Evolutionary conservation across 805 yeast genomes (phyloP).

Genomic region (Saccharomycopsis lassenensis): DNA sequence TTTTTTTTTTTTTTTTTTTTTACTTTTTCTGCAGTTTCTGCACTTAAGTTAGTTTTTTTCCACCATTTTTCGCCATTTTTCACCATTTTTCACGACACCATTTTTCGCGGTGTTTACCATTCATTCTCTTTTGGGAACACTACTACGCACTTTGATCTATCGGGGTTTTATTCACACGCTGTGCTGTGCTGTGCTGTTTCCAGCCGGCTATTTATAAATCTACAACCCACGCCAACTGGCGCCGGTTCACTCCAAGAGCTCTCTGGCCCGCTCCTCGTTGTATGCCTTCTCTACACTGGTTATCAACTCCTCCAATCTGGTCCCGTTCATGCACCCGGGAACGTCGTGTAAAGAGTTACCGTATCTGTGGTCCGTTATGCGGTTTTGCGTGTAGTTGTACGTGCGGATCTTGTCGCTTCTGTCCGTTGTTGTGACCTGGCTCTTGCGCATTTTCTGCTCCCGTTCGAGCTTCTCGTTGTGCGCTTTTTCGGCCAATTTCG

Average conservation of each 20-base stretch:
- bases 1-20: no score
- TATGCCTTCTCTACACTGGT: constrained; percentile 40
- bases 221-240: no score
- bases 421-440: constrained; percentile 82
- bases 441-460: constrained; percentile 58
- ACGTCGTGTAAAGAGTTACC: constrained; percentile 71
- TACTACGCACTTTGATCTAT: no score
- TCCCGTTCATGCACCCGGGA: constrained; percentile 53
- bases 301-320: constrained; percentile 42
- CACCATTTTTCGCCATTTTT: no score
- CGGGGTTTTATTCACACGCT: no score
- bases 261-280: constrained; percentile 33
- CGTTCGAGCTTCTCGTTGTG: constrained; percentile 49
- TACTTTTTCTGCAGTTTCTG: no score
- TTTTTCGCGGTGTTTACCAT: no score
- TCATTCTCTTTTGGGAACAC: no score
- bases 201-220: no score
- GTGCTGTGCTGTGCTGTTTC: no score
- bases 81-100: no score
- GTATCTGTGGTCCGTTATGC: constrained; percentile 91
- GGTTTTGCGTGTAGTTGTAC: constrained; percentile 83
- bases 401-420: constrained; percentile 90
- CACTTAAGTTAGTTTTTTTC: no score
- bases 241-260: constrained; percentile 15
- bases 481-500: constrained; percentile 76